These are phyloP conservation scores for Kernera saxatilis DNA, from an alignment of 345 rosid genomes.

Conservation along the genomic window DNA sequence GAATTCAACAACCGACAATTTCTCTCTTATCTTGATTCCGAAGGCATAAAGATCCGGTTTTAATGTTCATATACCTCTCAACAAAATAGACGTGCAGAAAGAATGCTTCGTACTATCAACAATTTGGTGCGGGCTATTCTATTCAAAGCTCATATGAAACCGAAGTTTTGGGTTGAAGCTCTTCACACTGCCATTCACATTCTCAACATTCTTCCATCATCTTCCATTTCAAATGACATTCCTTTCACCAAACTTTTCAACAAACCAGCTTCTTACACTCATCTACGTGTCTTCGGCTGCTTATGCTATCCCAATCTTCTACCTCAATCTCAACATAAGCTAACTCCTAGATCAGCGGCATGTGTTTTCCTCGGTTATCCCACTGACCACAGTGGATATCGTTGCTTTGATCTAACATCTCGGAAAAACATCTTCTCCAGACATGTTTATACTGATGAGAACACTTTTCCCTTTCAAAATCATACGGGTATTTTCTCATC, in stretches of 20 bases:
- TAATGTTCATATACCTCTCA: background rate
- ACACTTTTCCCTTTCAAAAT: too few relatives aligned
- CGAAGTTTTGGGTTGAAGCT: background rate
- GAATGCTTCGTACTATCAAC: background rate
- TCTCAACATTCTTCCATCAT: background rate
- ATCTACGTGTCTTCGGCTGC: background rate
- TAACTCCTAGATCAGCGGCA: background rate
- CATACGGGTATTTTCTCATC: too few relatives aligned
- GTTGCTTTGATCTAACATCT: background rate
- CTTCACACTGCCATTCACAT: background rate
- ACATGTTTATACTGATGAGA: too few relatives aligned
- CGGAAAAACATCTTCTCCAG: background rate
- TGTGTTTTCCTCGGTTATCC: background rate
- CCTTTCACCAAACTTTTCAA: background rate
- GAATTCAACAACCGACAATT: background rate
- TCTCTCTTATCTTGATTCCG: background rate
- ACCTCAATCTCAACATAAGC: background rate
- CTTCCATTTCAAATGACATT: background rate
- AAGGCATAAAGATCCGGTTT: background rate
- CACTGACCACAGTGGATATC: too few relatives aligned
- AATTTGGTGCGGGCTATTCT: background rate
- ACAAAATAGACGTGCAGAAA: background rate
- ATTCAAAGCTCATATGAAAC: background rate
- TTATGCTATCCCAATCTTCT: background rate
- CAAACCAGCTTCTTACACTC: background rate